Evolutionary conservation across 2,329 filamentous ascomycete genomes (phyloP).

Genomic region (Cytospora leucostoma): DNA sequence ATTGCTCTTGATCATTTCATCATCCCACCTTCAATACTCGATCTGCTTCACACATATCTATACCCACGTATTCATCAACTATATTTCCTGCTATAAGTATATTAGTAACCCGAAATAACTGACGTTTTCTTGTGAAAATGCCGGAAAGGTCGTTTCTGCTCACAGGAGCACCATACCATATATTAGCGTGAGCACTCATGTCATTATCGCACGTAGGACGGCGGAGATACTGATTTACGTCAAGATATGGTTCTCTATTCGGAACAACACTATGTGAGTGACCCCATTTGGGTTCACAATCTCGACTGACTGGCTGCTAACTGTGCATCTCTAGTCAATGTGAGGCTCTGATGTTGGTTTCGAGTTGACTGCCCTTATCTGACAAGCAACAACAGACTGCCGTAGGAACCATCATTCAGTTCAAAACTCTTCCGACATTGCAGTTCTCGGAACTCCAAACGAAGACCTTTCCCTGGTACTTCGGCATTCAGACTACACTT

Average conservation of each 20-base stretch:
- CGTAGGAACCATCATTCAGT: conserved; percentile 72
- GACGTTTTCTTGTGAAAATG: conserved; percentile 41
- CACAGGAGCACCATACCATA: conserved; percentile 72
- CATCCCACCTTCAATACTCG: background rate
- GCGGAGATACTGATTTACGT: conserved; percentile 24
- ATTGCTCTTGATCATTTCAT: background rate
- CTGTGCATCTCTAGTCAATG: conserved; percentile 19
- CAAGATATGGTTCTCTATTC: conserved; percentile 82
- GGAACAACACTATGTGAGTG: conserved; percentile 84
- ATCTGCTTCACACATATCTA: background rate
- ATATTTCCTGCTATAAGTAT: background rate
- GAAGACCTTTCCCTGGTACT: conserved; percentile 85
- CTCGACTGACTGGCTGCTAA: background rate
- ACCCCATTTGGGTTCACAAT: background rate
- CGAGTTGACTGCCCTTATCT: background rate
- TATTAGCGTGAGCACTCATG: conserved; percentile 60
- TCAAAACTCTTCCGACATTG: conserved; percentile 72
- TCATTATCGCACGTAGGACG: no score
- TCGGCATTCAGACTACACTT: conserved; percentile 75
- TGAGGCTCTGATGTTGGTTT: conserved; percentile 1
- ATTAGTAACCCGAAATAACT: background rate
- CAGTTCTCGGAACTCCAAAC: conserved; percentile 82
- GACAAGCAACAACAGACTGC: conserved; percentile 61
- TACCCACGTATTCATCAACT: background rate
- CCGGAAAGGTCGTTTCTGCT: conserved; percentile 52